These are phyloP conservation scores for Trichomonascus vanleenenianus DNA, from an alignment of 805 yeast genomes.

Conservation along the genomic window DNA sequence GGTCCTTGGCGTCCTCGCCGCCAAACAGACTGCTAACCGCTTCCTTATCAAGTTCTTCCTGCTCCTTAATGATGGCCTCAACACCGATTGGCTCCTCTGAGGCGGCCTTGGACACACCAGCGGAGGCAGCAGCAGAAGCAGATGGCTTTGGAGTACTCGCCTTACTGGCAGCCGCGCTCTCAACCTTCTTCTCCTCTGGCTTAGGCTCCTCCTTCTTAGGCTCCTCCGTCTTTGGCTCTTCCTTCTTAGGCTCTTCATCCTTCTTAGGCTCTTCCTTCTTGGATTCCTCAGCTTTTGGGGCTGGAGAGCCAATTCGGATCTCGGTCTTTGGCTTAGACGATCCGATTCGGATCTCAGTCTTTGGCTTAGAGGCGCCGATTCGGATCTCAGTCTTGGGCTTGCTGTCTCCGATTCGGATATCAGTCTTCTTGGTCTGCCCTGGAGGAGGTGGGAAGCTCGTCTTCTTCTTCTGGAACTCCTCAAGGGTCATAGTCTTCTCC, in stretches of 20 bases:
- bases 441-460: conserved; percentile 12
- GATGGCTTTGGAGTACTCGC: conserved; percentile 19
- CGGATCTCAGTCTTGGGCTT: conserved; percentile 1
- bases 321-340: conserved; percentile 11
- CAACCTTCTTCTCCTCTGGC: conserved; percentile 11
- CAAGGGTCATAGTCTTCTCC: conserved; percentile 61
- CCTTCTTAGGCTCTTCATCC: conserved; percentile 4
- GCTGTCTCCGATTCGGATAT: neutral
- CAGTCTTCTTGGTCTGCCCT: conserved; percentile 7
- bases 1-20: conserved; percentile 68
- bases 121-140: conserved; percentile 17
- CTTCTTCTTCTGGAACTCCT: conserved; percentile 51
- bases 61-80: conserved; percentile 56
- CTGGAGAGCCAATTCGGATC: conserved; percentile 8
- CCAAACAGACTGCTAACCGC: conserved; percentile 90
- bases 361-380: conserved; percentile 1
- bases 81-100: conserved; percentile 26
- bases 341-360: conserved; percentile 4
- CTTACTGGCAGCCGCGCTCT: conserved; percentile 18
- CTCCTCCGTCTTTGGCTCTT: conserved; percentile 34
- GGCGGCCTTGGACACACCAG: conserved; percentile 18
- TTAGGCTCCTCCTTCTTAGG: conserved; percentile 20
- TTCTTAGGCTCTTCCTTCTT: conserved; percentile 22
- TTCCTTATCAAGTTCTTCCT: conserved; percentile 81
- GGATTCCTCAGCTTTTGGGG: conserved; percentile 14